Evolutionary conservation across 2,329 filamentous ascomycete genomes (phyloP), one percentile per base, ranked within the genome.

Genomic region (Coniochaeta sp.): DNA sequence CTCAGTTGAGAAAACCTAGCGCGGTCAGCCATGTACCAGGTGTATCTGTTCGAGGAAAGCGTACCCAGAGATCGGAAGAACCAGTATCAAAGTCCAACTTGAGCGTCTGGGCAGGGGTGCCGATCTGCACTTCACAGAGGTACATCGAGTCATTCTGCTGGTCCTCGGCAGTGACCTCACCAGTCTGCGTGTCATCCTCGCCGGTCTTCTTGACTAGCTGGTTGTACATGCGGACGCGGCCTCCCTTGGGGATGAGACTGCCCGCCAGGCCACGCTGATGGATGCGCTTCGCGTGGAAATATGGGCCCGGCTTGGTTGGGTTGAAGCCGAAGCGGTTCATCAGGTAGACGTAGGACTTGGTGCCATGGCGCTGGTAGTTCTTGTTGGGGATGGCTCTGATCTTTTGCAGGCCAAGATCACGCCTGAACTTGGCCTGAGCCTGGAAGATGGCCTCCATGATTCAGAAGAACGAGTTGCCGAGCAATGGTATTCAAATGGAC

Each of bases 71-170:
- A 74, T 90, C 88, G 22, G 86, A 80, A 12, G 85, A 89, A 22
- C 87, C 87, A 42, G 87, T 89, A 69, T 91, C 88, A 62, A 90
- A 89, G 67, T 89, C 82, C 16, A 90, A 71, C 63, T 79, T 80
- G 50, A 87, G 65, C 54, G 74, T 84, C 74, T 90, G 87, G 1
- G 79, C 72, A 17, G 87, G 87, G 1, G 82, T 87, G 30, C 89
- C 89, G 62, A 91, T 86, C 16, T 74, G 69, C 28, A 90, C 82
- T 32, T 82, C 78, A 55, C 82, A 86, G 24, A 90, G 79, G 68
- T 90, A 89, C 73, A 83, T 73, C 6, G 81, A 75, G 63, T 90
- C 87, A 65, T 89, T 88, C 72, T 90, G 84, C 59, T 84, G 78
- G 68, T 90, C 88, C 26, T 88, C 79, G 6, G 83, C 81, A 6